Base-by-base conservation (phyloP, 192 early-diverging fungal species). In the Coemansia sp. region DNA sequence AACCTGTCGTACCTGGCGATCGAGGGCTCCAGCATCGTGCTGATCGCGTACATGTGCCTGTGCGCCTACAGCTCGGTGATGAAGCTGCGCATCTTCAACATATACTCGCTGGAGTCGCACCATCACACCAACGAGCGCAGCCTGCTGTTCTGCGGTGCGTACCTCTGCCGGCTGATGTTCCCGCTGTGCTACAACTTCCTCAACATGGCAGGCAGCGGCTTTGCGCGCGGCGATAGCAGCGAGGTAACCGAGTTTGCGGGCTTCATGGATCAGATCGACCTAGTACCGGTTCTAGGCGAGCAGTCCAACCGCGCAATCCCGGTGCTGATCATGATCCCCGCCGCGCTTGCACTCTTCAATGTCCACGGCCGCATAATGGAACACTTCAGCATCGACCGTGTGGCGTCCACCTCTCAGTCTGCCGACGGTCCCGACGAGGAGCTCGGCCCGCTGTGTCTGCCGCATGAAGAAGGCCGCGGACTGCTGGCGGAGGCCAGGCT, bases 141-240 rank as follows among this genome's bases (percentile, higher is more conserved):
- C 62, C 71, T 98, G 56, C 85, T 98, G 33, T 98, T 95, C 80
- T 88, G 95, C 59, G 94, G 91, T n/a, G 88, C 90, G 0, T 97
- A 98, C 66, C 84, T 98, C 58, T 95, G 94, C 66, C 82, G 89
- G 29, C 79, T 91, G 64, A 89, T 86, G 79, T 82, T 89, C 32
- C 96, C 96, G 9, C 84, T 98, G 40, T 95, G 93, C 66, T 97
- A 97, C 81, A 98, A 98, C 74, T 97, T 92, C 65, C 82, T 97
- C 25, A 95, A 92, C 46, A 82, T 82, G 79, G 74, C 79, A 5
- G 79, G 79, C 22, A 63, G 63, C 41, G 57, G 61, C n/a, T 62
- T 62, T 13, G 70, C 63, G 15, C 32, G 33, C 34, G 59, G 59
- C 23, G 82, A 91, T 9, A 77, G 76, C 57, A 74, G 76, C 41